Conservation (phyloP, 176 grass and related monocot genomes). For the Oryza glaberrima region DNA sequence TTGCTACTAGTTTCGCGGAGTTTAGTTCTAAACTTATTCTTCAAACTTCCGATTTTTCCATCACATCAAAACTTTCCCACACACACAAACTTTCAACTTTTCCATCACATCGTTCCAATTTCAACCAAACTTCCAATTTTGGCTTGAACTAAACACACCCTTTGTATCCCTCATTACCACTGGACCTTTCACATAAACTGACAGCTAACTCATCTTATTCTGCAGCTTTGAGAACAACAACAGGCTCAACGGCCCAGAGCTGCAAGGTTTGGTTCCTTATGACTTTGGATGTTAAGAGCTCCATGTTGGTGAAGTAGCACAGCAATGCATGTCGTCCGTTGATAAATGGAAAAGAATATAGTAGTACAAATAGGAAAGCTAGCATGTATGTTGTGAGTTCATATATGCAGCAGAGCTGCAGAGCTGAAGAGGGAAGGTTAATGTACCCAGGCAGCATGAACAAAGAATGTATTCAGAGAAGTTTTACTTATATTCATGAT, state of each 20-base stretch:
- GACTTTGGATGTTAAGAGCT: constrained; percentile 78
- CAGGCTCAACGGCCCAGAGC: constrained; percentile 93
- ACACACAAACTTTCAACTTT: no score
- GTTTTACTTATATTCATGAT: background rate
- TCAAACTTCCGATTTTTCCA: no score
- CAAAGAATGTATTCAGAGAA: constrained; percentile 19
- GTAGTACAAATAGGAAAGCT: constrained; percentile 23
- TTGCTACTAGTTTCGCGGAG: background rate
- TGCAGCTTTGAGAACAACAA: constrained; percentile 94
- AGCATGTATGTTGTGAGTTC: constrained; percentile 14
- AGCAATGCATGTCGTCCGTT: background rate
- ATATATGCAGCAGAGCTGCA: constrained; percentile 8
- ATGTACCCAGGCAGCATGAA: constrained; percentile 28
- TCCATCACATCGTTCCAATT: no score
- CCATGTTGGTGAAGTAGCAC: background rate
- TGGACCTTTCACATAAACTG: background rate
- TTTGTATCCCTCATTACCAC: background rate
- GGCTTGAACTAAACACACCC: no score
- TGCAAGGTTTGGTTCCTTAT: constrained; percentile 84
- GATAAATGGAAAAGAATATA: constrained; percentile 18
- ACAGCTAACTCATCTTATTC: constrained; percentile 8
- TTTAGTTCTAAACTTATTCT: no score
- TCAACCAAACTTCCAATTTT: no score
- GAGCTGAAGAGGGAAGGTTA: background rate
- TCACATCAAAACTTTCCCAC: no score